Conservation (phyloP, 768 basidiomycete species). For the Cyclocybe cylindracea region DNA sequence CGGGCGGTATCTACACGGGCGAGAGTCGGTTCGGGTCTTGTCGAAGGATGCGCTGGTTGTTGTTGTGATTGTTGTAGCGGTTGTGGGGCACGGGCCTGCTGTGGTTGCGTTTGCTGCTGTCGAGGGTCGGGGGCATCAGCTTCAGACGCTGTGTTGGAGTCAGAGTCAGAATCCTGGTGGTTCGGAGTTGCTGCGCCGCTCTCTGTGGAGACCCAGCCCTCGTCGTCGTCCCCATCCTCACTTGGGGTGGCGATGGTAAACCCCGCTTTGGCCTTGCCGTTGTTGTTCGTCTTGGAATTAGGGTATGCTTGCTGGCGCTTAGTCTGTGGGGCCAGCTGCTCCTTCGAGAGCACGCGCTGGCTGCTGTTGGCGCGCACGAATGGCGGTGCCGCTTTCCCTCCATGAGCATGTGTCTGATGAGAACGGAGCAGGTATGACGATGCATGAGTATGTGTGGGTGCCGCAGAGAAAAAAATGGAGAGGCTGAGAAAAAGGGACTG, state of each 20-base stretch:
- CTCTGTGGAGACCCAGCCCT: slow-evolving; percentile 80
- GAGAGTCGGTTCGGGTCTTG: slow-evolving; percentile 12
- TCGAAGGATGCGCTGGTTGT: slow-evolving; percentile 3
- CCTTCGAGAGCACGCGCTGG: slow-evolving; percentile 36
- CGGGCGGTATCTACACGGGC: slow-evolving; percentile 38
- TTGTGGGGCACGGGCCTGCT: background rate
- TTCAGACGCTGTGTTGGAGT: slow-evolving; percentile 34
- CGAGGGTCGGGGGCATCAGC: slow-evolving; percentile 22
- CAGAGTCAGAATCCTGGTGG: slow-evolving; percentile 44
- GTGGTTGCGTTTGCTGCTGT: background rate
- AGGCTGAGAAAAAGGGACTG: slow-evolving; percentile 21
- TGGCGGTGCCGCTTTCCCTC: slow-evolving; percentile 27
- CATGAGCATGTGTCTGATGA: slow-evolving; percentile 1
- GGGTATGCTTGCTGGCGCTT: slow-evolving; percentile 18
- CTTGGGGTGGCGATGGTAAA: slow-evolving; percentile 59
- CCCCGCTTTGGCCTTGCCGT: slow-evolving; percentile 44
- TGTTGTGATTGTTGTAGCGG: slow-evolving; percentile 1
- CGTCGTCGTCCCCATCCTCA: slow-evolving; percentile 52
- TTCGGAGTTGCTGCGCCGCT: slow-evolving; percentile 74
- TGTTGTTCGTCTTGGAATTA: slow-evolving; percentile 24
- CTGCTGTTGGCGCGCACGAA: slow-evolving; percentile 33
- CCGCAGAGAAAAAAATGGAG: slow-evolving; percentile 19
- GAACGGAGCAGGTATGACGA: slow-evolving; percentile 7
- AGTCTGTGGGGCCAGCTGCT: slow-evolving; percentile 20
- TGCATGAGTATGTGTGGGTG: slow-evolving; percentile 6